Conservation (phyloP, 495 filamentous ascomycete species). For the Aspergillus affinis region DNA sequence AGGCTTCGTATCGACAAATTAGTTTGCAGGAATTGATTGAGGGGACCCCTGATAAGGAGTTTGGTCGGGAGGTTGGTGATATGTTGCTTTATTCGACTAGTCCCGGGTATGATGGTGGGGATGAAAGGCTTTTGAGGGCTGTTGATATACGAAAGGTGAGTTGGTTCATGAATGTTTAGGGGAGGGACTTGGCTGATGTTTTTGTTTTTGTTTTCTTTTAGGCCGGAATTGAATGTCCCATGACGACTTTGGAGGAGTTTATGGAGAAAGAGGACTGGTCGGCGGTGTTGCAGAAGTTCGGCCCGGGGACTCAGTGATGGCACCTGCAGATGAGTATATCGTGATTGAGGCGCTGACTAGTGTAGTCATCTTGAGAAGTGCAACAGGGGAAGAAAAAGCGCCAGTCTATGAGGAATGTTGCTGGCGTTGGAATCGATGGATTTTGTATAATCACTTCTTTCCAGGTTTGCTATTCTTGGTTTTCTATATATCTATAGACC, state of each 20-base stretch:
- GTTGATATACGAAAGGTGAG: conserved; percentile 41
- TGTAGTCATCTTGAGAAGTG: no score
- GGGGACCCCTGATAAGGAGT: conserved; percentile 26
- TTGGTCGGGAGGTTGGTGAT: conserved; percentile 34
- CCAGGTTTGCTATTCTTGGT: no score
- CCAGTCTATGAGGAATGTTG: no score
- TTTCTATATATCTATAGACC: no score
- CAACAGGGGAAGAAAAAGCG: no score
- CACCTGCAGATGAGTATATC: no score
- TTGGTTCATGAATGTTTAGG: not conserved
- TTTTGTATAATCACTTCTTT: no score
- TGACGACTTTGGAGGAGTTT: conserved; percentile 22
- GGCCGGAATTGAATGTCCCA: conserved; percentile 22
- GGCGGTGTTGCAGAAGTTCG: conserved; percentile 8
- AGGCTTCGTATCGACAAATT: conserved; percentile 32
- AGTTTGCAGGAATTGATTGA: conserved; percentile 35
- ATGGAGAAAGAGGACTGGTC: conserved; percentile 23
- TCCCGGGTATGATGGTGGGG: conserved; percentile 41
- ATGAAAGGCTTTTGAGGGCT: conserved; percentile 31
- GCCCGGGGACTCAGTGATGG: not conserved
- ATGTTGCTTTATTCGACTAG: conserved; percentile 40
- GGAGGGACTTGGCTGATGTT: not conserved
- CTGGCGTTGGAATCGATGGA: no score
- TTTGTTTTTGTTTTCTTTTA: not conserved
- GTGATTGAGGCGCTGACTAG: no score